phyloP scores from a whole-genome alignment of 352 stramenopile species.

The Ophiocytium majus region DNA sequence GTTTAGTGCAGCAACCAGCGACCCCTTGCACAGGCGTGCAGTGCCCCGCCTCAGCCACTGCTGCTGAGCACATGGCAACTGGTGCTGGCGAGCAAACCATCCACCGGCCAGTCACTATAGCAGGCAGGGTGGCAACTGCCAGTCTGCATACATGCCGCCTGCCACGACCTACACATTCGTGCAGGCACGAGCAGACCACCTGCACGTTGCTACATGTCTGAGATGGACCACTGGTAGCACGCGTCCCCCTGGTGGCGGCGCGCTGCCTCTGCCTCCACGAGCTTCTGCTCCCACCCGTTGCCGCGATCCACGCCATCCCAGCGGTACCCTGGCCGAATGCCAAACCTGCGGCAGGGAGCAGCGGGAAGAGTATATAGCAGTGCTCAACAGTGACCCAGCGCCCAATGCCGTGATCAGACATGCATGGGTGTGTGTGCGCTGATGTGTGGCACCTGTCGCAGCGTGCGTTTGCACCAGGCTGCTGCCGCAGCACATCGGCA shows the following conservation, averaged over 20 bases:
- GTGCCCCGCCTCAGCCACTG: neutral
- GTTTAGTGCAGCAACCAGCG: neutral
- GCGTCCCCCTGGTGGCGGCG: constrained; percentile 40
- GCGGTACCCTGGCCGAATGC: constrained; percentile 90
- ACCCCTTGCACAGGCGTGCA: neutral
- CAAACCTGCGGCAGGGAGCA: constrained; percentile 64
- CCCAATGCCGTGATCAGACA: neutral
- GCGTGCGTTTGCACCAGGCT: too few relatives aligned
- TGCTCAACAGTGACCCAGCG: too few relatives aligned
- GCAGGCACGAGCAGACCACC: neutral
- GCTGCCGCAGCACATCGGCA: too few relatives aligned
- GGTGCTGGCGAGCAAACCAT: neutral
- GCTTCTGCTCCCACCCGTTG: constrained; percentile 79
- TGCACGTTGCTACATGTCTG: constrained; percentile 43
- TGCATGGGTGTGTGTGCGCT: neutral
- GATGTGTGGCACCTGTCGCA: too few relatives aligned
- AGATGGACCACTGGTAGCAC: constrained; percentile 40
- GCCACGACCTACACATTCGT: neutral
- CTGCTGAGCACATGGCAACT: neutral
- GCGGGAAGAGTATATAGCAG: too few relatives aligned
- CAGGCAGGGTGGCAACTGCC: neutral
- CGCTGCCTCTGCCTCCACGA: constrained; percentile 35
- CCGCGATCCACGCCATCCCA: constrained; percentile 95
- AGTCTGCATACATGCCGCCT: neutral
- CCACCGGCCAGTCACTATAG: too few relatives aligned